Percentiles rank a stretch among this genome's conserved stretches.
phyloP scores from a whole-genome alignment of 2,329 filamentous ascomycete species.

The Dissoconium aciculare region DNA sequence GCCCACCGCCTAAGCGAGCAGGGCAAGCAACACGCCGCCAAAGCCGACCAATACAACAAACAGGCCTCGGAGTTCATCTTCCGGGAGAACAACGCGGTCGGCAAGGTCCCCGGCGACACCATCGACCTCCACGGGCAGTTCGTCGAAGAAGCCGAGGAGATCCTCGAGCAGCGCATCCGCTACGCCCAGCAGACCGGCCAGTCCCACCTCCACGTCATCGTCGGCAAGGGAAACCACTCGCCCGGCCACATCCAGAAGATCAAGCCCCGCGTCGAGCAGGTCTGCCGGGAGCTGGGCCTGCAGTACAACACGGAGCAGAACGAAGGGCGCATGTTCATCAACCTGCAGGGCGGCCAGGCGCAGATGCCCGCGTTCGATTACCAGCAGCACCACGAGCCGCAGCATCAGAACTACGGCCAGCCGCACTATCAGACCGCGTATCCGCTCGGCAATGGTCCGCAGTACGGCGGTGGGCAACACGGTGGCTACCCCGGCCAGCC shows the following conservation, averaged over 20 bases:
- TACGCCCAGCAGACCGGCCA: conserved; percentile 60
- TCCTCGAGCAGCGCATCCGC: conserved; percentile 71
- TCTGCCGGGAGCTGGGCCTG: conserved; percentile 69
- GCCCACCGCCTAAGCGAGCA: conserved; percentile 75
- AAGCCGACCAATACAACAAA: conserved; percentile 78
- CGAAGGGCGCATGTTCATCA: conserved; percentile 74
- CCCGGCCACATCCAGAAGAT: conserved; percentile 74
- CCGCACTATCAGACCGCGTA: conserved; percentile 27
- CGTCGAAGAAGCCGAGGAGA: conserved; percentile 86
- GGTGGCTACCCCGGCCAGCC: conserved; percentile 22
- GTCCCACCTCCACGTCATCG: conserved; percentile 80
- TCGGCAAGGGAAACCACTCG: conserved; percentile 88
- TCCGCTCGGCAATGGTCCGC: conserved; percentile 20
- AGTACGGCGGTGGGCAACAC: conserved; percentile 26
- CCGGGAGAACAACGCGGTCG: conserved; percentile 75
- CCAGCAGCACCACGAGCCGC: conserved; percentile 27
- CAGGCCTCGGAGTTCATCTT: conserved; percentile 92
- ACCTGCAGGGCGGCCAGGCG: conserved; percentile 57
- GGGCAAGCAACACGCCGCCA: conserved; percentile 66
- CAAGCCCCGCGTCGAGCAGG: conserved; percentile 81
- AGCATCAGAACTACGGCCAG: conserved; percentile 26
- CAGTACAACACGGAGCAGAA: conserved; percentile 79
- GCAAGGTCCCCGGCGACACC: conserved; percentile 60
- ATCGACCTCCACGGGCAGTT: conserved; percentile 93
- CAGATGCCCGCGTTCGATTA: conserved; percentile 26